Percentiles rank a stretch among this genome's conserved stretches.
Evolutionary conservation across 1,284 basidiomycete genomes (phyloP).

Genomic region (Inonotus obliquus): DNA sequence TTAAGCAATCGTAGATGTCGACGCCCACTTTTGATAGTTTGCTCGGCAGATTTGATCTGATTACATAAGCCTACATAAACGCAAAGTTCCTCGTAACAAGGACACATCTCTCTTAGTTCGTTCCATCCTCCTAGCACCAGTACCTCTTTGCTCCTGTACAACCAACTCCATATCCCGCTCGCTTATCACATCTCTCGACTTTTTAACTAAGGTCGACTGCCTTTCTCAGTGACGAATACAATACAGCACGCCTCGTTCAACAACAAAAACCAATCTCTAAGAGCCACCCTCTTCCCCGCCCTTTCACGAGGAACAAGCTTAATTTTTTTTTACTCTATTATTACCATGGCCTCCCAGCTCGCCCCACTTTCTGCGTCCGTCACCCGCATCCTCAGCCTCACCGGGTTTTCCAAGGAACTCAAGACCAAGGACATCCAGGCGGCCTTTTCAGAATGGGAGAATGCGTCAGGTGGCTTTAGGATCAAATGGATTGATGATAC

Average conservation of each 20-base stretch:
- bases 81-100: background rate
- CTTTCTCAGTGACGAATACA: slow-evolving; percentile 11
- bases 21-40: background rate
- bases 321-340: slow-evolving; percentile 1
- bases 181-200: slow-evolving; percentile 10
- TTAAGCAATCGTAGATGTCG: background rate
- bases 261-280: slow-evolving; percentile 10
- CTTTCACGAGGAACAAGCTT: background rate
- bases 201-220: slow-evolving; percentile 10
- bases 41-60: background rate
- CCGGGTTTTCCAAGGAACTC: slow-evolving; percentile 89
- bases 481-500: slow-evolving; percentile 99
- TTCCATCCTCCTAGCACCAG: slow-evolving; percentile 1
- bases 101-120: background rate
- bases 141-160: slow-evolving; percentile 10
- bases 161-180: slow-evolving; percentile 11
- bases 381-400: slow-evolving; percentile 90
- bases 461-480: slow-evolving; percentile 86
- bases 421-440: slow-evolving; percentile 96
- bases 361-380: slow-evolving; percentile 87
- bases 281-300: slow-evolving; percentile 4
- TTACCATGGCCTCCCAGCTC: slow-evolving; percentile 47
- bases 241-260: slow-evolving; percentile 5
- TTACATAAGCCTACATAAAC: slow-evolving; percentile 4
- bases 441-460: slow-evolving; percentile 89